These are phyloP conservation scores for Sordaria brevicollis DNA, from an alignment of 495 filamentous ascomycete species.

Conservation along the genomic window DNA sequence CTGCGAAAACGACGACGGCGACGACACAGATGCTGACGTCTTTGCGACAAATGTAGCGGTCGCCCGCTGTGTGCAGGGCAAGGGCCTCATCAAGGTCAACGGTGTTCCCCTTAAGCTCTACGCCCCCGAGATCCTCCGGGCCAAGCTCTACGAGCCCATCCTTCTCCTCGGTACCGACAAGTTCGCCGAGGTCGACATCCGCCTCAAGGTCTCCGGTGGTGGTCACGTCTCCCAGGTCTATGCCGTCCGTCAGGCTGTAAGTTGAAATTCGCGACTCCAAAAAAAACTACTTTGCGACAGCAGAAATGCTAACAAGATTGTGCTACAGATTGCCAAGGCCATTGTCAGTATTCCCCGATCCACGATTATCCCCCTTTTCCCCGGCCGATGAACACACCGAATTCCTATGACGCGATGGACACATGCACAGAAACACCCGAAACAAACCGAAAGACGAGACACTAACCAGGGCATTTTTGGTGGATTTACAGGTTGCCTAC, in stretches of 20 bases:
- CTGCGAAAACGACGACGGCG: background rate
- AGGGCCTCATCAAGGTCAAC: conserved; percentile 95
- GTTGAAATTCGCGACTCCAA: conserved; percentile 1
- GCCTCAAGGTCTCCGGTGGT: conserved; percentile 90
- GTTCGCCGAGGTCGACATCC: conserved; percentile 81
- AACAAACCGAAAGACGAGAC: background rate
- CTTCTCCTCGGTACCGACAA: conserved; percentile 94
- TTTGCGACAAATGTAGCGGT: conserved; percentile 18
- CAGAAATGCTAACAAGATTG: conserved; percentile 6
- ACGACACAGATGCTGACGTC: conserved; percentile 5
- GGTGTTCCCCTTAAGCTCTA: conserved; percentile 88
- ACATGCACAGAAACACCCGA: background rate
- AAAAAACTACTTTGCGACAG: background rate
- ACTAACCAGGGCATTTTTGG: background rate
- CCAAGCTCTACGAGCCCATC: conserved; percentile 96
- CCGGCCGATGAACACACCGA: background rate
- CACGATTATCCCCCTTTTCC: background rate
- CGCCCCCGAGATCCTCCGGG: conserved; percentile 92
- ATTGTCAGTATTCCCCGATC: conserved; percentile 19
- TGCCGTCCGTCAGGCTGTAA: conserved; percentile 84
- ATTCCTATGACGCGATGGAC: background rate
- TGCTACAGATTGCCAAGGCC: conserved; percentile 62
- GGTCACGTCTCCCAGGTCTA: conserved; percentile 97
- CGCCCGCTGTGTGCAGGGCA: conserved; percentile 25
- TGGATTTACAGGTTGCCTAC: conserved; percentile 58